Evolutionary conservation across 2,329 filamentous ascomycete species (phyloP).

Genomic region (Xylaria sp.): DNA sequence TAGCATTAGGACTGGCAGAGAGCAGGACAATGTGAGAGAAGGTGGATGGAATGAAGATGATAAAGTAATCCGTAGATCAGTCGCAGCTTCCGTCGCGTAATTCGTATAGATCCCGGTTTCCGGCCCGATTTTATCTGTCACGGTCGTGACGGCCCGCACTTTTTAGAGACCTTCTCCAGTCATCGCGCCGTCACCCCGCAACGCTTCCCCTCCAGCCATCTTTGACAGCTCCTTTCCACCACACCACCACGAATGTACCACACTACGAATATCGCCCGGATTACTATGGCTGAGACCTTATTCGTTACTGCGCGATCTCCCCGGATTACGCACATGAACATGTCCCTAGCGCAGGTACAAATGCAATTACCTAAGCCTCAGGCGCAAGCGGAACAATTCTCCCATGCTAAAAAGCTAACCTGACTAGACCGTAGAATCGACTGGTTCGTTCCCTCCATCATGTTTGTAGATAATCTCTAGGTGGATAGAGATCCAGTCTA

Average conservation of each 20-base stretch:
- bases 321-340: background rate
- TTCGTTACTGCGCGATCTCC: background rate
- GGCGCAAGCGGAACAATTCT: no score
- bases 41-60: no score
- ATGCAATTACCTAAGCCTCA: background rate
- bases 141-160: background rate
- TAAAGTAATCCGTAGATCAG: no score
- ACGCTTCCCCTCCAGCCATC: background rate
- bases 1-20: no score
- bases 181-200: background rate
- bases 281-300: background rate
- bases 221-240: background rate
- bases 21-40: no score
- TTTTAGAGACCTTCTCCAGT: background rate
- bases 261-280: background rate
- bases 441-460: no score
- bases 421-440: no score
- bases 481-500: background rate
- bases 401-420: no score
- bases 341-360: background rate
- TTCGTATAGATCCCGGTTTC: background rate
- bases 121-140: background rate
- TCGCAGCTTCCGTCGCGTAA: no score
- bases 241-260: background rate
- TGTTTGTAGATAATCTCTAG: background rate